Percentiles rank a stretch among this genome's conserved stretches.
Conservation (phyloP, 2,329 filamentous ascomycete species). For the Alternaria tenuissima region DNA sequence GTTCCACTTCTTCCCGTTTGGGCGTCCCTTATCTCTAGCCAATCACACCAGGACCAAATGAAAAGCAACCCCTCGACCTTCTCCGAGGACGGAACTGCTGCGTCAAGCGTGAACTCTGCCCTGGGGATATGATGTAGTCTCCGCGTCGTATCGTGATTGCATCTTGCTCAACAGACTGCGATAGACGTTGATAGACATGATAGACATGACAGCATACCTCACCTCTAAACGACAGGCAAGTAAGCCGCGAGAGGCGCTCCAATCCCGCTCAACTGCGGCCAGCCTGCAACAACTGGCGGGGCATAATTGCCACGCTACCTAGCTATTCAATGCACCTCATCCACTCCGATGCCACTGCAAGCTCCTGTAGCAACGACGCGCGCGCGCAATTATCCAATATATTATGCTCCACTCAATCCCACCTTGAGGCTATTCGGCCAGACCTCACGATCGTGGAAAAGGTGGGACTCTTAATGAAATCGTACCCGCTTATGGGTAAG, state of each 20-base stretch:
- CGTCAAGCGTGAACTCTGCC: conserved; percentile 19
- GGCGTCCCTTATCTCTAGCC: conserved; percentile 38
- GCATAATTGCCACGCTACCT: conserved; percentile 12
- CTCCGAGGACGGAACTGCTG: conserved; percentile 24
- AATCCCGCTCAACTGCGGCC: conserved; percentile 16
- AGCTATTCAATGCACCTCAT: background rate
- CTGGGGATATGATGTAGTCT: conserved; percentile 10
- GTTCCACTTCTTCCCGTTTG: conserved; percentile 18
- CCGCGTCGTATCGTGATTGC: background rate
- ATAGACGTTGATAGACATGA: background rate
- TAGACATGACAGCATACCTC: background rate
- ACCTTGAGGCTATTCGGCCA: conserved; percentile 1
- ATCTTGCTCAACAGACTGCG: background rate
- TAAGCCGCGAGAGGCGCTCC: conserved; percentile 14
- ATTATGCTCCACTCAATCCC: conserved; percentile 11
- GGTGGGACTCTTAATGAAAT: conserved; percentile 8
- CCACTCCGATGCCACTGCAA: conserved; percentile 3
- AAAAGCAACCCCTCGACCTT: conserved; percentile 4
- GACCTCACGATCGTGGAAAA: conserved; percentile 2
- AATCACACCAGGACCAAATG: conserved; percentile 21
- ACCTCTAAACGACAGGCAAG: conserved; percentile 1
- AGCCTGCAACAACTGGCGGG: conserved; percentile 19
- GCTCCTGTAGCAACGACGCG: conserved; percentile 12
- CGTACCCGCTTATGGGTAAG: background rate
- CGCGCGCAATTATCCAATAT: conserved; percentile 13